These are phyloP conservation scores for Aspergillus udagawae DNA, from an alignment of 2,329 filamentous ascomycete species.

Conservation along the genomic window DNA sequence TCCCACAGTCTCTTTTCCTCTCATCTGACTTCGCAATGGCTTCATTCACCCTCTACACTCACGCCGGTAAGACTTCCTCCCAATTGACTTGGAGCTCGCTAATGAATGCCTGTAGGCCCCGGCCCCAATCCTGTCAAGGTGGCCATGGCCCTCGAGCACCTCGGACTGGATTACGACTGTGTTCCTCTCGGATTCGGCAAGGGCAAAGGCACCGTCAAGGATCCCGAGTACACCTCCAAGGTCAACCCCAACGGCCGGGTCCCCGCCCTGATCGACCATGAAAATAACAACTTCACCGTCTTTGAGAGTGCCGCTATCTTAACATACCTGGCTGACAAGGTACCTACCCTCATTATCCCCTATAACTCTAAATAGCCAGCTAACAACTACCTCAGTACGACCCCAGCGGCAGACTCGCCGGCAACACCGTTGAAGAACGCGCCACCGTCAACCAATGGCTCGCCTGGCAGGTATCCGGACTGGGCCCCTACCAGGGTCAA, in stretches of 20 bases:
- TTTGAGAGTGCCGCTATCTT: neutral
- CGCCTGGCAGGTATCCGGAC: constrained; percentile 8
- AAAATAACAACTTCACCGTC: neutral
- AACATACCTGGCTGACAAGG: neutral
- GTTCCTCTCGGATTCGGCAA: neutral
- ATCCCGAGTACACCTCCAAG: neutral
- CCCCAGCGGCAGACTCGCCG: constrained; percentile 2
- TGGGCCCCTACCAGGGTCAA: constrained; percentile 8
- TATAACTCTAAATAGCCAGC: neutral
- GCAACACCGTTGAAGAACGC: constrained; percentile 3
- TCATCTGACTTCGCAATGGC: neutral
- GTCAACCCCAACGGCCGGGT: neutral
- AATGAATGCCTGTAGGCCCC: neutral
- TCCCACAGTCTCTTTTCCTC: neutral
- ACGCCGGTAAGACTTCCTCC: neutral
- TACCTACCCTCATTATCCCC: neutral
- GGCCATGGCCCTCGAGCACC: neutral
- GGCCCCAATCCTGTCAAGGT: neutral
- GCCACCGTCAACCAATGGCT: constrained; percentile 8
- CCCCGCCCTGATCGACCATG: neutral
- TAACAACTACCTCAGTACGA: neutral
- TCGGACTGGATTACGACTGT: neutral
- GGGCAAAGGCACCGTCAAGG: neutral
- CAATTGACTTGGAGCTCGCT: neutral
- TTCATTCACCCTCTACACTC: neutral